Percentiles rank a stretch among this genome's conserved stretches.
These are phyloP conservation scores for Monilinia aucupariae DNA, from an alignment of 2,329 filamentous ascomycete species.

Conservation along the genomic window DNA sequence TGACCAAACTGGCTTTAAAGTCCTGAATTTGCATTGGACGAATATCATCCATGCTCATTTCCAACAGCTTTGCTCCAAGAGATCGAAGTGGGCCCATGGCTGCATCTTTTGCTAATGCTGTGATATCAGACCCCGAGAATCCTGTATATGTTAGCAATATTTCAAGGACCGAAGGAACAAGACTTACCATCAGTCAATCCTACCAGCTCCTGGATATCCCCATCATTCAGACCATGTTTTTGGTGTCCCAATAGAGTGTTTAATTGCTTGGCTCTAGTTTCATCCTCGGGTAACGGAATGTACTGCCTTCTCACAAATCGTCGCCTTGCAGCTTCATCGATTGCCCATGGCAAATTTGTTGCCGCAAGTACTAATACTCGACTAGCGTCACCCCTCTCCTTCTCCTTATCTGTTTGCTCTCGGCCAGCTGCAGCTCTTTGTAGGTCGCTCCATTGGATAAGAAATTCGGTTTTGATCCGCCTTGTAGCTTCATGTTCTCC, in stretches of 20 bases:
- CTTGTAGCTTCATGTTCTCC: slow-evolving; percentile 90
- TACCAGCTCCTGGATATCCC: slow-evolving; percentile 71
- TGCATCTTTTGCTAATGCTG: slow-evolving; percentile 91
- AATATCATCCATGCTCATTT: slow-evolving; percentile 93
- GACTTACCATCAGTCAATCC: slow-evolving; percentile 59
- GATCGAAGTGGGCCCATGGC: slow-evolving; percentile 94
- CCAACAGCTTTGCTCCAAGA: slow-evolving; percentile 79
- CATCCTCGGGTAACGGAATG: slow-evolving; percentile 83
- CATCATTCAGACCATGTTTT: slow-evolving; percentile 58
- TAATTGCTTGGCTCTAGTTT: slow-evolving; percentile 74
- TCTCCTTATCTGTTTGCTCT: slow-evolving; percentile 61
- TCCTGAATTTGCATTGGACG: slow-evolving; percentile 76
- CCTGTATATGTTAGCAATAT: slow-evolving; percentile 46
- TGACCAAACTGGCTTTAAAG: slow-evolving; percentile 76
- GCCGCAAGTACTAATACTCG: slow-evolving; percentile 89
- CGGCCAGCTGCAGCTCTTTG: slow-evolving; percentile 86
- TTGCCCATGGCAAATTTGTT: slow-evolving; percentile 95
- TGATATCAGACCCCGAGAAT: slow-evolving; percentile 97
- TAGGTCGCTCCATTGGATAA: slow-evolving; percentile 95
- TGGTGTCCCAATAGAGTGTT: slow-evolving; percentile 77
- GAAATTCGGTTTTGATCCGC: slow-evolving; percentile 93
- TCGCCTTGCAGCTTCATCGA: slow-evolving; percentile 87
- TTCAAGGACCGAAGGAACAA: background rate
- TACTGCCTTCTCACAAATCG: slow-evolving; percentile 92
- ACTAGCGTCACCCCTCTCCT: slow-evolving; percentile 71